phyloP scores from a whole-genome alignment of 106 monocot species.

The Amphibolis antarctica region DNA sequence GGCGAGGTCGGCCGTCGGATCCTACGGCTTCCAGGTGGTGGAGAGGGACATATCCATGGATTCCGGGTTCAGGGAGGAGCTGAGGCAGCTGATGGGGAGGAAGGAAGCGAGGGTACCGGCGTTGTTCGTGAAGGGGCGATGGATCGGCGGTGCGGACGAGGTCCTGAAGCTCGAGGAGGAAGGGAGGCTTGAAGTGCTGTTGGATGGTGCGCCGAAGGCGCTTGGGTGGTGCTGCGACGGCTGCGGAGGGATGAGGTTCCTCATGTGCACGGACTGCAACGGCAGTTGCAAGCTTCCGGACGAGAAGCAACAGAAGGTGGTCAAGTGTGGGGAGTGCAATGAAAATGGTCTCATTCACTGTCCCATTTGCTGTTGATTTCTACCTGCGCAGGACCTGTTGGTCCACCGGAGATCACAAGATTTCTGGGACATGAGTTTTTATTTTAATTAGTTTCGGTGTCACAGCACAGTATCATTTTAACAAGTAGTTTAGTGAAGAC shows the following conservation, averaged over 20 bases:
- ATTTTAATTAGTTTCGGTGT: no score
- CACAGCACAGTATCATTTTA: no score
- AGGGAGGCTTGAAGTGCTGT: conserved; percentile 37
- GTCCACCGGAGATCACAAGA: no score
- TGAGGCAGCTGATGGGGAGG: conserved; percentile 48
- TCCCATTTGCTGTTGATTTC: conserved; percentile 38
- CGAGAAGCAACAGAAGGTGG: conserved; percentile 36
- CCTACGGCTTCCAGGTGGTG: not conserved
- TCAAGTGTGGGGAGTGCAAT: conserved; percentile 71
- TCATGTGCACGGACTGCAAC: conserved; percentile 73
- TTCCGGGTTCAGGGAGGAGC: conserved; percentile 71
- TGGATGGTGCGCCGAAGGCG: conserved; percentile 57
- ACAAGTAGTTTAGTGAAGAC: no score
- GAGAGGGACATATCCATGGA: conserved; percentile 14
- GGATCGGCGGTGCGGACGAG: conserved; percentile 57
- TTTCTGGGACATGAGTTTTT: no score
- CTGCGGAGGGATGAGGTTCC: conserved; percentile 56
- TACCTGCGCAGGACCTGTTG: not conserved
- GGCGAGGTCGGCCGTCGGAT: conserved; percentile 43
- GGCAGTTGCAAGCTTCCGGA: conserved; percentile 80
- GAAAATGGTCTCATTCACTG: conserved; percentile 89
- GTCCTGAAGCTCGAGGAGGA: conserved; percentile 66
- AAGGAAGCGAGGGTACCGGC: conserved; percentile 39
- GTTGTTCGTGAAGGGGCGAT: conserved; percentile 65
- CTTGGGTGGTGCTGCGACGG: conserved; percentile 41